phyloP scores from a whole-genome alignment of 2,329 filamentous ascomycete genomes.

The Escovopsis weberi region DNA sequence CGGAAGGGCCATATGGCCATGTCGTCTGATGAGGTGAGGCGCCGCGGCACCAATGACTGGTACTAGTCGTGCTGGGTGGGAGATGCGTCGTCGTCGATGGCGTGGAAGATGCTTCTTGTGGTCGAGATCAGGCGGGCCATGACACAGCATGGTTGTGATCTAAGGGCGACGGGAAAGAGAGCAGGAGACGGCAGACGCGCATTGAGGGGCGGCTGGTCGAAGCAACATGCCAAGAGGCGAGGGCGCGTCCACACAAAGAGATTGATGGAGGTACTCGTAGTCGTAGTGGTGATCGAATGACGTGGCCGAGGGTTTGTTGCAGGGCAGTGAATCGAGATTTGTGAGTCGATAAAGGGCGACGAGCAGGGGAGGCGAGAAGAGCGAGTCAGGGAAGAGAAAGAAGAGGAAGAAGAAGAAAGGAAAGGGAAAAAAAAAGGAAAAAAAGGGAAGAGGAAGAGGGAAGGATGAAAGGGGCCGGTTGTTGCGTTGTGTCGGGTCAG shows the following conservation, averaged over 20 bases:
- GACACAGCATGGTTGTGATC: slow-evolving; percentile 6
- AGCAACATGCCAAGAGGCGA: slow-evolving; percentile 6
- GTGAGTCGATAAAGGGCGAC: no score
- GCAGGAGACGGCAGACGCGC: slow-evolving; percentile 1
- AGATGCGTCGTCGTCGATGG: no score
- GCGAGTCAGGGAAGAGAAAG: no score
- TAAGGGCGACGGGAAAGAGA: background rate
- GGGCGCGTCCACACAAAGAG: background rate
- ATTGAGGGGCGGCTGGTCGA: slow-evolving; percentile 1
- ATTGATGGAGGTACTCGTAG: background rate
- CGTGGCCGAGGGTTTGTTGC: background rate
- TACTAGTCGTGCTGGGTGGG: slow-evolving; percentile 12
- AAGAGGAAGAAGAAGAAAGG: background rate
- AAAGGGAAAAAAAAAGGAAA: background rate
- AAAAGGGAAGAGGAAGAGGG: background rate
- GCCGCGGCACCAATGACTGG: slow-evolving; percentile 9
- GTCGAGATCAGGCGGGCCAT: slow-evolving; percentile 2
- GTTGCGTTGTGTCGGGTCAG: no score
- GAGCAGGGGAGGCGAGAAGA: no score
- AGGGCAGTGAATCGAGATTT: slow-evolving; percentile 2
- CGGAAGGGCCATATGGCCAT: slow-evolving; percentile 82
- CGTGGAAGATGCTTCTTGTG: slow-evolving; percentile 6
- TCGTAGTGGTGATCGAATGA: background rate
- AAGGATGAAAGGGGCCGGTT: background rate
- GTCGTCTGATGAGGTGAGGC: slow-evolving; percentile 12